Conservation (phyloP, 108 stramenopile species). For the Skeletonema costatum region DNA sequence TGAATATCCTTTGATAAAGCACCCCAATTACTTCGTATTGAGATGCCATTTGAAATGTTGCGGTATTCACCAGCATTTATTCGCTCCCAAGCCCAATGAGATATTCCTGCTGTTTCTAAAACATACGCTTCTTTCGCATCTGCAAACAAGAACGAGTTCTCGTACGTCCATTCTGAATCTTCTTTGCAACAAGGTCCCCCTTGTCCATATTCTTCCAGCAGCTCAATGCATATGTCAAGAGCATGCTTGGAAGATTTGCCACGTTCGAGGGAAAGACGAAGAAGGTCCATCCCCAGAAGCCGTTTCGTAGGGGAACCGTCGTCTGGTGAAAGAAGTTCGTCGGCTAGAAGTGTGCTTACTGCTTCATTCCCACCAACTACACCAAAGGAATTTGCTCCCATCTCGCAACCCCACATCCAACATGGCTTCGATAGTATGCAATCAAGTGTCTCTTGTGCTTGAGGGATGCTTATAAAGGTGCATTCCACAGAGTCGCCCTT, state of each 20-base stretch:
- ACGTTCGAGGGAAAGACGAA: constrained; percentile 60
- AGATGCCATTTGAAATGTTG: constrained; percentile 66
- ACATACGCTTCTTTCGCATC: constrained; percentile 58
- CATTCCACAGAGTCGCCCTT: constrained; percentile 27
- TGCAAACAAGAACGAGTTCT: constrained; percentile 66
- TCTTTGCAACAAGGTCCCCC: constrained; percentile 69
- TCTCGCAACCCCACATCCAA: constrained; percentile 70
- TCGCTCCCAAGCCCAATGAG: constrained; percentile 60
- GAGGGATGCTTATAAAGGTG: constrained; percentile 59
- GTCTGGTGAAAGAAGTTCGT: constrained; percentile 8
- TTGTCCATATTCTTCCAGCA: constrained; percentile 60
- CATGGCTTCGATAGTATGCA: constrained; percentile 55
- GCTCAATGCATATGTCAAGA: constrained; percentile 41
- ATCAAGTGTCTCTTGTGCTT: constrained; percentile 44
- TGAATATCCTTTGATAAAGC: constrained; percentile 39
- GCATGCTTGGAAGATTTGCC: constrained; percentile 44
- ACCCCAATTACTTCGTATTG: constrained; percentile 52
- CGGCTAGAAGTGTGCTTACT: constrained; percentile 40
- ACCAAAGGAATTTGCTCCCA: constrained; percentile 61
- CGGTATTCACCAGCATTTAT: constrained; percentile 26
- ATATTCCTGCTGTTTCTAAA: constrained; percentile 58
- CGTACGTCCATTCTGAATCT: constrained; percentile 53
- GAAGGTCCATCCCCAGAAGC: constrained; percentile 64
- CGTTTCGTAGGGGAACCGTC: constrained; percentile 14
- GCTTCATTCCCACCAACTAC: constrained; percentile 68